Evolutionary conservation across 345 rosid species (phyloP).

Genomic region (Salix brachista): DNA sequence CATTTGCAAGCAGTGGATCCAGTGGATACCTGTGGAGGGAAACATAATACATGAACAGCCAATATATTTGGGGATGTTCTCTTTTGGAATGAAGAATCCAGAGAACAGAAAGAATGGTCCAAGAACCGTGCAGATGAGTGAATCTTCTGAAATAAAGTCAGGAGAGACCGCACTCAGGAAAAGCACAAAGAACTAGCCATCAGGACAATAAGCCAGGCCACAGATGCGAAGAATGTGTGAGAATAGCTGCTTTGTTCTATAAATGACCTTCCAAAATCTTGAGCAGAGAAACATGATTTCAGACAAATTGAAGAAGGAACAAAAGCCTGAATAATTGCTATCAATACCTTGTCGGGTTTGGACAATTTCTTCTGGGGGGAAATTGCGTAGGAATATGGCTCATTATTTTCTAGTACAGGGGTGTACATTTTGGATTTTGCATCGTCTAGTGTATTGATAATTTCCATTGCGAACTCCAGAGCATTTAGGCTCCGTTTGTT

Average conservation of each 20-base stretch:
- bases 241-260: slow-evolving; percentile 74
- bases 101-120: slow-evolving; percentile 89
- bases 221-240: slow-evolving; percentile 39
- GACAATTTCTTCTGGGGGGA: slow-evolving; percentile 34
- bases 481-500: too few relatives aligned
- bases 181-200: slow-evolving; percentile 82
- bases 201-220: slow-evolving; percentile 71
- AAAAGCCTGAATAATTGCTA: slow-evolving; percentile 1
- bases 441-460: slow-evolving; percentile 42
- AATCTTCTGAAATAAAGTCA: slow-evolving; percentile 78
- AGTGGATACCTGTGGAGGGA: slow-evolving; percentile 79
- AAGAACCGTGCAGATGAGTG: slow-evolving; percentile 73
- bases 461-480: slow-evolving; percentile 83
- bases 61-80: slow-evolving; percentile 70
- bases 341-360: slow-evolving; percentile 11
- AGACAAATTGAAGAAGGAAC: slow-evolving; percentile 21
- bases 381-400: slow-evolving; percentile 16
- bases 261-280: slow-evolving; percentile 74
- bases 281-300: slow-evolving; percentile 71
- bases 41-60: slow-evolving; percentile 92
- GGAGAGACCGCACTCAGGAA: slow-evolving; percentile 79
- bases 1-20: slow-evolving; percentile 67
- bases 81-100: slow-evolving; percentile 86
- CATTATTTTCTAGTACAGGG: slow-evolving; percentile 3
- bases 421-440: slow-evolving; percentile 19